Percentiles rank a stretch among this genome's conserved stretches.
Conservation (phyloP, 192 early-diverging fungal species). For the Coemansia asiatica region DNA sequence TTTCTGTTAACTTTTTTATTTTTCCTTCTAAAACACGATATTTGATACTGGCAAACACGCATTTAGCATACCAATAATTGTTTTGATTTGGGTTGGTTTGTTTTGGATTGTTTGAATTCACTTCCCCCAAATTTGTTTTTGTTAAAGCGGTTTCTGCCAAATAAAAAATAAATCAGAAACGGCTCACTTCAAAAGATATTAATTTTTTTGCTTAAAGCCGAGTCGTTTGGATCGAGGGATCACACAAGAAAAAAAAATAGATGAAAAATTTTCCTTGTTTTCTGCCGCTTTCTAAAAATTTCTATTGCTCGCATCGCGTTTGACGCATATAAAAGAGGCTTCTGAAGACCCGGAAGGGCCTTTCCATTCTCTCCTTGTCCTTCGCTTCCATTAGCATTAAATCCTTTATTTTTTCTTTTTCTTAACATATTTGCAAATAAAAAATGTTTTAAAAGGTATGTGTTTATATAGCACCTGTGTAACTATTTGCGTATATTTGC, state of each 20-base stretch:
- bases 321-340: background rate
- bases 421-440: background rate
- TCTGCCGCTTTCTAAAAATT: background rate
- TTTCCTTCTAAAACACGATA: background rate
- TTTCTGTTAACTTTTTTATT: background rate
- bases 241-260: background rate
- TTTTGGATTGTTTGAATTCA: too few relatives aligned
- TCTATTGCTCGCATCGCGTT: background rate
- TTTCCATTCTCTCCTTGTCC: background rate
- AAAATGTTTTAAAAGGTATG: background rate
- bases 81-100: too few relatives aligned
- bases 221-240: conserved; percentile 5
- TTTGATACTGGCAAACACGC: too few relatives aligned
- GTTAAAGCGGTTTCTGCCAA: too few relatives aligned
- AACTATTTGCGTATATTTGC: background rate
- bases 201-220: background rate
- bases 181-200: background rate
- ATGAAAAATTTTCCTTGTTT: conserved; percentile 1
- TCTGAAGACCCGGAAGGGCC: background rate
- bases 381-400: background rate
- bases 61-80: too few relatives aligned
- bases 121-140: too few relatives aligned
- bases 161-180: too few relatives aligned
- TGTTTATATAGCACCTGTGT: too few relatives aligned
- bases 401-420: conserved; percentile 13